These are phyloP conservation scores for Picochlorum sp. DNA, from an alignment of 139 green algal genomes.

Conservation along the genomic window DNA sequence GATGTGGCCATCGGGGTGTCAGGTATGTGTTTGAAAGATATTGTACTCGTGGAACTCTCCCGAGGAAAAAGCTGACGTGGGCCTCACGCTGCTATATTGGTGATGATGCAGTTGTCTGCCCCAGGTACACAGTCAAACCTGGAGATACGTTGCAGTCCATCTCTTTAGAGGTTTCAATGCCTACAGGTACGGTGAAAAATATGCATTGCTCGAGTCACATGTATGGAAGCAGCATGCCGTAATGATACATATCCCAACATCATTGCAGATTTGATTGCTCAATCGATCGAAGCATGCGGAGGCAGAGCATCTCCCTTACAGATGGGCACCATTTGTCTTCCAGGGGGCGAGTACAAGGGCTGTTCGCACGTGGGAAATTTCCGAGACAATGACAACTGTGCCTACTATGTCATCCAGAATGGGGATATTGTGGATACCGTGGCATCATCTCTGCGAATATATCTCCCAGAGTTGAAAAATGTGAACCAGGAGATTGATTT, in stretches of 20 bases:
- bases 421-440: conserved; percentile 1
- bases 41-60: too few relatives aligned
- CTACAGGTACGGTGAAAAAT: neutral
- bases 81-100: too few relatives aligned
- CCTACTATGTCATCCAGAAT: conserved; percentile 7
- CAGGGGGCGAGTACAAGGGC: neutral
- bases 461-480: neutral
- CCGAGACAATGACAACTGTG: conserved; percentile 1
- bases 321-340: neutral
- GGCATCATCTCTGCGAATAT: neutral
- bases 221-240: too few relatives aligned
- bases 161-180: neutral
- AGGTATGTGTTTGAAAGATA: too few relatives aligned
- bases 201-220: too few relatives aligned
- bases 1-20: too few relatives aligned
- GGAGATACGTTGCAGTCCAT: neutral
- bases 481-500: neutral
- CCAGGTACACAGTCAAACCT: neutral
- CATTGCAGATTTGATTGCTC: neutral
- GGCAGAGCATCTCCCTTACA: neutral
- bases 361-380: conserved; percentile 1
- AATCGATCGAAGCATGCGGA: conserved; percentile 4
- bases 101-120: neutral
- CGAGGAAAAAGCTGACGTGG: too few relatives aligned
- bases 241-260: too few relatives aligned